A percentile compares a stretch with the other conserved stretches of the same genome.
phyloP scores from a whole-genome alignment of 441 rosid genomes.

The Euphorbia schlechtendalii region DNA sequence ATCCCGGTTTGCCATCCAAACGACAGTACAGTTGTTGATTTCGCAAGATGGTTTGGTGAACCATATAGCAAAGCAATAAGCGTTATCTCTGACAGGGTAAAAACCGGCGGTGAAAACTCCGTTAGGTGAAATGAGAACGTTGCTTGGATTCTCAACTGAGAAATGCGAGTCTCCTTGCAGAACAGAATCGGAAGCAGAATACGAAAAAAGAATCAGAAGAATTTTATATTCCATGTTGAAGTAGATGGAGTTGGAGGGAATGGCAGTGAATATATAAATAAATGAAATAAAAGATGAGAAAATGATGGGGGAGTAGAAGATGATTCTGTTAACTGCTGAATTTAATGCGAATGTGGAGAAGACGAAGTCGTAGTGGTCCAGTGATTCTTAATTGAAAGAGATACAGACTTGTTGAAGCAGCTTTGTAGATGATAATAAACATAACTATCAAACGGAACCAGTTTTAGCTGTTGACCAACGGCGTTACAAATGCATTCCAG shows the following conservation, averaged over 20 bases:
- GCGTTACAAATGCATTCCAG: too few relatives aligned
- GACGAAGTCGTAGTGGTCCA: too few relatives aligned
- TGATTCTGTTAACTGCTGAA: too few relatives aligned
- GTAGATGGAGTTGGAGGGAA: neutral
- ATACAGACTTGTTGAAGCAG: too few relatives aligned
- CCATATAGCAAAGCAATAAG: conserved; percentile 22
- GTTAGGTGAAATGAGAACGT: conserved; percentile 12
- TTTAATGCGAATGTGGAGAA: too few relatives aligned
- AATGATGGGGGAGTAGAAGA: too few relatives aligned
- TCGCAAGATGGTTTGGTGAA: conserved; percentile 19
- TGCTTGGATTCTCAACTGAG: conserved; percentile 12
- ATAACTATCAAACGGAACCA: too few relatives aligned
- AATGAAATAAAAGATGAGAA: neutral
- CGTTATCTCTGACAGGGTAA: conserved; percentile 19
- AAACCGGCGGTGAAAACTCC: conserved; percentile 20
- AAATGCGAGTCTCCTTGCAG: conserved; percentile 11
- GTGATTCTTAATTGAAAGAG: too few relatives aligned
- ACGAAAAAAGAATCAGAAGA: neutral
- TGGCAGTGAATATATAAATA: neutral
- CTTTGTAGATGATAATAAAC: too few relatives aligned
- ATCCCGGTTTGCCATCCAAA: conserved; percentile 28
- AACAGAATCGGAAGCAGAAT: neutral
- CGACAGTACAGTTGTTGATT: neutral
- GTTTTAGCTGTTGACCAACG: too few relatives aligned
- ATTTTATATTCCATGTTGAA: neutral